A percentile compares a stretch with the other conserved stretches of the same genome.
Conservation (phyloP, 164 flowering plant species). For the Annona squamosa region DNA sequence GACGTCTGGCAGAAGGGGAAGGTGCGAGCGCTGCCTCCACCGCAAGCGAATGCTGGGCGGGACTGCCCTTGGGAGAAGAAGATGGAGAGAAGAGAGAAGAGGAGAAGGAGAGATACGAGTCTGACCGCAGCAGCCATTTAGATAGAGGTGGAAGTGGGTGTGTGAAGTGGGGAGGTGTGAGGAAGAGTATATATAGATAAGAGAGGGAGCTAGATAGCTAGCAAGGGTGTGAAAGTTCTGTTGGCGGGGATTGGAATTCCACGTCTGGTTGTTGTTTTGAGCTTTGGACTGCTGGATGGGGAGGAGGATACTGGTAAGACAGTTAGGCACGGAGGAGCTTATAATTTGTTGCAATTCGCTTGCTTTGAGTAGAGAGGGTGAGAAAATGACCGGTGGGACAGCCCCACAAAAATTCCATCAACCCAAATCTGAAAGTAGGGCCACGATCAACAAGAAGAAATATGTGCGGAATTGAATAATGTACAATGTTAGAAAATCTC, state of each 20-base stretch:
- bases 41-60: conserved; percentile 57
- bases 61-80: conserved; percentile 1
- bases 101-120: conserved; percentile 7
- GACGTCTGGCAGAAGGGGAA: conserved; percentile 46
- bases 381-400: too few species aligned
- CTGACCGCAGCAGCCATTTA: conserved; percentile 4
- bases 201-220: background rate
- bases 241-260: conserved; percentile 2
- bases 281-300: background rate
- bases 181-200: background rate
- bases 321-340: background rate
- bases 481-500: background rate
- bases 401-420: too few species aligned
- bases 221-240: background rate
- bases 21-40: conserved; percentile 23
- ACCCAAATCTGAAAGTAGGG: background rate
- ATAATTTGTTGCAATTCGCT: background rate
- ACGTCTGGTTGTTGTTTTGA: background rate
- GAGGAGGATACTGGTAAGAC: background rate
- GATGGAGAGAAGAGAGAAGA: background rate
- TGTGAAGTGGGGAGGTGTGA: background rate
- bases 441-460: background rate
- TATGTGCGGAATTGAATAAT: background rate
- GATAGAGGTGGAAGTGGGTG: background rate
- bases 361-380: background rate